Conservation (phyloP, 805 yeast genomes). For the Danielozyma ontarioensis region DNA sequence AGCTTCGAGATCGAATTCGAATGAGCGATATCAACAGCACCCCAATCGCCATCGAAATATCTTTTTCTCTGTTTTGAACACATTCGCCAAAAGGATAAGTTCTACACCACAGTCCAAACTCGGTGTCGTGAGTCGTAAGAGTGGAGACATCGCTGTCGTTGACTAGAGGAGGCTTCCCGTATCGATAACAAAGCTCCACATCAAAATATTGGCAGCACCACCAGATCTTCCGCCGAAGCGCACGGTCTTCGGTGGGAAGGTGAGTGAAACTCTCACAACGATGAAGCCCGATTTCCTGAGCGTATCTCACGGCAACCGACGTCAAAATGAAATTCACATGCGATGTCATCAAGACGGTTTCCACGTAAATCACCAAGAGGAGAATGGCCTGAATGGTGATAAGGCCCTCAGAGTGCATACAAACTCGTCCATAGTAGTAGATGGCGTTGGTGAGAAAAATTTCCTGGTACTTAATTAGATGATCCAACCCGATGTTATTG, state of each 20-base stretch:
- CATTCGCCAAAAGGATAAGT: neutral
- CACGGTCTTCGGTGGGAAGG: constrained; percentile 19
- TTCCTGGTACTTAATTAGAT: constrained; percentile 2
- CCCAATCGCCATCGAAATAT: neutral
- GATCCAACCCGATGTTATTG: too few relatives aligned
- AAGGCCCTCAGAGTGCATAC: constrained; percentile 47
- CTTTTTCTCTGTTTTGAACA: neutral
- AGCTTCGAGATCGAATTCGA: constrained; percentile 25
- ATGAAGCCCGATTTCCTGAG: constrained; percentile 39
- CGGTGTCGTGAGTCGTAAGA: constrained; percentile 18
- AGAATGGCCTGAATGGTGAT: constrained; percentile 49
- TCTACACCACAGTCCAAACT: neutral
- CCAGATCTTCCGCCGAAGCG: constrained; percentile 27
- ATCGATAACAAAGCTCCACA: constrained; percentile 33
- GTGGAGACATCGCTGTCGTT: constrained; percentile 28
- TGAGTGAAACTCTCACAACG: constrained; percentile 27
- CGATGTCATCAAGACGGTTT: constrained; percentile 23
- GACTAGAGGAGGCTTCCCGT: constrained; percentile 37
- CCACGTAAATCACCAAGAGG: constrained; percentile 38
- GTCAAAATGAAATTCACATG: constrained; percentile 25
- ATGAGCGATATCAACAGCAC: constrained; percentile 13
- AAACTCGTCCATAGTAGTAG: constrained; percentile 48
- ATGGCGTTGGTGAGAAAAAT: constrained; percentile 24
- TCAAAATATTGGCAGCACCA: constrained; percentile 32
- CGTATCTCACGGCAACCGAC: constrained; percentile 32